Percentiles rank a stretch among this genome's conserved stretches.
Evolutionary conservation across 768 basidiomycete genomes (phyloP).

Genomic region (Naganishia onofrii): DNA sequence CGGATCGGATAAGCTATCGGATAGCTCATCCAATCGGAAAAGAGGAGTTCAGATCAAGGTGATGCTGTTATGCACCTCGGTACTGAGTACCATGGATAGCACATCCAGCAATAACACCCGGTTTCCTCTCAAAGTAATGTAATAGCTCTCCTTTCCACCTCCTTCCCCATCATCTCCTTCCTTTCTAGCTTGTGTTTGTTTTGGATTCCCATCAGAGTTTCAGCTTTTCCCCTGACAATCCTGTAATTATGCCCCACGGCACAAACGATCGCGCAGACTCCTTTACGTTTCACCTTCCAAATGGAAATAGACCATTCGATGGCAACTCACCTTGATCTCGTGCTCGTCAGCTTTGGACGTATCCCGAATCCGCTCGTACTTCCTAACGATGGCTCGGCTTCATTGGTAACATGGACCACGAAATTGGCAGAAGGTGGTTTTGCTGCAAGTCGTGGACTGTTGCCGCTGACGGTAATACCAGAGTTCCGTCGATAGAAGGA

Average conservation of each 20-base stretch:
- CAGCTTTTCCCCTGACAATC: background rate
- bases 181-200: background rate
- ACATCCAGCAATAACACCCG: too few relatives aligned
- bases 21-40: background rate
- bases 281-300: constrained; percentile 7
- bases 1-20: background rate
- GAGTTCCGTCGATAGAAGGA: background rate
- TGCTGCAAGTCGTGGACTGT: background rate
- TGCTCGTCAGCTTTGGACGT: constrained; percentile 21
- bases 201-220: background rate
- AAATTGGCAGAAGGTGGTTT: background rate
- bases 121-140: too few relatives aligned
- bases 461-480: background rate
- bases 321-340: constrained; percentile 26
- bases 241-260: background rate
- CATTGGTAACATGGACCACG: constrained; percentile 4
- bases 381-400: constrained; percentile 18
- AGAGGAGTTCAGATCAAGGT: background rate
- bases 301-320: background rate
- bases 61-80: too few relatives aligned
- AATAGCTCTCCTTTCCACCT: too few relatives aligned
- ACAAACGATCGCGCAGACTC: background rate
- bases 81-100: too few relatives aligned
- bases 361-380: constrained; percentile 22
- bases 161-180: too few relatives aligned